Percentiles rank a stretch among this genome's conserved stretches.
Conservation (phyloP, 2,329 filamentous ascomycete genomes). For the Fusarium falciforme region DNA sequence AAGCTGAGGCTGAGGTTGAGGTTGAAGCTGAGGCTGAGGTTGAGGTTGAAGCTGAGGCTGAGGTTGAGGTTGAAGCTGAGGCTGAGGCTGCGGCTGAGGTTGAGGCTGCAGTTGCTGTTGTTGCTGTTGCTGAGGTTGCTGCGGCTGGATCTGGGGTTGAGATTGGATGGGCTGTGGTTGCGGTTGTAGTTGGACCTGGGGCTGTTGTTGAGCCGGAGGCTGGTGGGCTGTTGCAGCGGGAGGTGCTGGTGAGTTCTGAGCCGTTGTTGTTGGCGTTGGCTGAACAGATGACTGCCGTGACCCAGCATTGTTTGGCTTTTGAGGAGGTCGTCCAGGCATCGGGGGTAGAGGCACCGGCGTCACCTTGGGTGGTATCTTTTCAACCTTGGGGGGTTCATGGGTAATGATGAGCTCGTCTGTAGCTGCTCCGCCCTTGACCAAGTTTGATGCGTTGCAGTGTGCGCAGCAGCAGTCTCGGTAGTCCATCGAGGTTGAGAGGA, state of each 20-base stretch:
- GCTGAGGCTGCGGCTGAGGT: constrained; percentile 11
- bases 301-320: constrained; percentile 46
- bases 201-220: constrained; percentile 16
- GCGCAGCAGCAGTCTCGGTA: constrained; percentile 64
- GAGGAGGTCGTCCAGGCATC: constrained; percentile 47
- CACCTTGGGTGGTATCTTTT: constrained; percentile 46
- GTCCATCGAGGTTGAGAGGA: constrained; percentile 60
- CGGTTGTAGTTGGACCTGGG: constrained; percentile 9
- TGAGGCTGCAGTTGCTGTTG: constrained; percentile 28
- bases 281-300: constrained; percentile 47
- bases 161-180: constrained; percentile 22
- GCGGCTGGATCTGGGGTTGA: constrained; percentile 16
- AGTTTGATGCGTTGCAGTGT: constrained; percentile 55
- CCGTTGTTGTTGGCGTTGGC: constrained; percentile 28
- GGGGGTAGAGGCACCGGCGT: constrained; percentile 53
- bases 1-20: background rate
- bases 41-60: constrained; percentile 23
- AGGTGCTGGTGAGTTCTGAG: constrained; percentile 33
- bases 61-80: constrained; percentile 15
- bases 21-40: background rate
- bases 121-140: constrained; percentile 10
- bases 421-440: constrained; percentile 36
- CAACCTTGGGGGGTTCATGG: constrained; percentile 35
- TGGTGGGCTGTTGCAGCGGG: background rate
- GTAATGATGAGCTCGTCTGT: constrained; percentile 46